Percentiles rank a stretch among this genome's conserved stretches.
phyloP scores from a whole-genome alignment of 2,329 filamentous ascomycete genomes.

The Colletotrichum endophyticum region DNA sequence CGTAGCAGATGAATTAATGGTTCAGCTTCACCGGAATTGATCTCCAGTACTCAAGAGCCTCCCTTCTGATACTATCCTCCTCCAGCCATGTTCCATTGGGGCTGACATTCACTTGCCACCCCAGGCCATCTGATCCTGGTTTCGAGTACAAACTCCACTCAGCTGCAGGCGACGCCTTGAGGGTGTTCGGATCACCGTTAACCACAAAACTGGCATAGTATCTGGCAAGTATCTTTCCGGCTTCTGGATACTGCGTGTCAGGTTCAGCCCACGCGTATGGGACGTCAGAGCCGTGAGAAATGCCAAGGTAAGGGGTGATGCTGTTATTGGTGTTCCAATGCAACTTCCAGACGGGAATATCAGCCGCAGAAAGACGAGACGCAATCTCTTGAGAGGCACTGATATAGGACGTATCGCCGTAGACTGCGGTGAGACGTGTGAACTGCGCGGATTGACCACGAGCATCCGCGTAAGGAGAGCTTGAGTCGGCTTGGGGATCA shows the following conservation, averaged over 20 bases:
- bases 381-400: neutral
- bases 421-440: neutral
- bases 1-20: neutral
- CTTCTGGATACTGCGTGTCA: neutral
- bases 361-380: neutral
- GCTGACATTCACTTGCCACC: conserved; percentile 2
- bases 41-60: conserved; percentile 5
- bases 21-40: neutral
- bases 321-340: conserved; percentile 42
- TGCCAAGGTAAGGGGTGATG: conserved; percentile 31
- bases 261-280: neutral
- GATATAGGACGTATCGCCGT: conserved; percentile 3
- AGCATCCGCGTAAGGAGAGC: neutral
- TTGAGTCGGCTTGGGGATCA: neutral
- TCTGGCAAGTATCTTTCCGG: neutral
- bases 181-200: conserved; percentile 36
- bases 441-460: conserved; percentile 3
- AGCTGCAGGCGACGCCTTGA: conserved; percentile 20
- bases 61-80: neutral
- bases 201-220: conserved; percentile 41
- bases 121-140: neutral
- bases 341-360: conserved; percentile 37
- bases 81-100: neutral
- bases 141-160: conserved; percentile 22
- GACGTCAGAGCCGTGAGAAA: neutral